A percentile compares a stretch with the other conserved stretches of the same genome.
Conservation (phyloP, 2,329 filamentous ascomycete genomes). For the Sporothrix humicola region DNA sequence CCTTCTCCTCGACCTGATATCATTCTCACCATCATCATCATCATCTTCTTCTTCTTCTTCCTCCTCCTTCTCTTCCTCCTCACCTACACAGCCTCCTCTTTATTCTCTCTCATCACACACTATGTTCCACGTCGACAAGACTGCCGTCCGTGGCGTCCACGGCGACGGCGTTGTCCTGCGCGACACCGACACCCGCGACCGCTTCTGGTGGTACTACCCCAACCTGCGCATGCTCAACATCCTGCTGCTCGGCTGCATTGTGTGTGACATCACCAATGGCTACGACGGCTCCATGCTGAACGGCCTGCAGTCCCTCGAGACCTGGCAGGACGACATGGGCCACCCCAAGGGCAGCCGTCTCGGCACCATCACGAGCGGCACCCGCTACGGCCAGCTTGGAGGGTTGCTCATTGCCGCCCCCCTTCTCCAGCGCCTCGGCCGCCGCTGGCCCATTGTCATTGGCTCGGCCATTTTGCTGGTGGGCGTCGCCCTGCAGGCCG, state of each 20-base stretch:
- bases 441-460: constrained; percentile 72
- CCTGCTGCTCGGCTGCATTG: constrained; percentile 34
- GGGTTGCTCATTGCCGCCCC: constrained; percentile 27
- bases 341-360: constrained; percentile 41
- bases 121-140: constrained; percentile 33
- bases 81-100: not conserved
- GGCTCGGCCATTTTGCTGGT: constrained; percentile 74
- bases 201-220: constrained; percentile 37
- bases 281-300: constrained; percentile 47
- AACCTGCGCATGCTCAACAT: constrained; percentile 33
- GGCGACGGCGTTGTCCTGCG: constrained; percentile 28
- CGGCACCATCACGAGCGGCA: constrained; percentile 43
- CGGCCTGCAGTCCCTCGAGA: constrained; percentile 45
- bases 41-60: not conserved
- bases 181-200: constrained; percentile 36
- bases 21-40: too few relatives aligned
- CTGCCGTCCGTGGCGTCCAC: constrained; percentile 29
- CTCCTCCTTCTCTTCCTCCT: not conserved
- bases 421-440: constrained; percentile 64
- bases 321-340: constrained; percentile 47
- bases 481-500: constrained; percentile 76
- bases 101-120: not conserved
- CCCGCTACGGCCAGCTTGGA: constrained; percentile 37
- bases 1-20: not conserved
- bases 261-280: constrained; percentile 35